Conservation (phyloP, 805 yeast species). For the Blastobotrys parvus region DNA sequence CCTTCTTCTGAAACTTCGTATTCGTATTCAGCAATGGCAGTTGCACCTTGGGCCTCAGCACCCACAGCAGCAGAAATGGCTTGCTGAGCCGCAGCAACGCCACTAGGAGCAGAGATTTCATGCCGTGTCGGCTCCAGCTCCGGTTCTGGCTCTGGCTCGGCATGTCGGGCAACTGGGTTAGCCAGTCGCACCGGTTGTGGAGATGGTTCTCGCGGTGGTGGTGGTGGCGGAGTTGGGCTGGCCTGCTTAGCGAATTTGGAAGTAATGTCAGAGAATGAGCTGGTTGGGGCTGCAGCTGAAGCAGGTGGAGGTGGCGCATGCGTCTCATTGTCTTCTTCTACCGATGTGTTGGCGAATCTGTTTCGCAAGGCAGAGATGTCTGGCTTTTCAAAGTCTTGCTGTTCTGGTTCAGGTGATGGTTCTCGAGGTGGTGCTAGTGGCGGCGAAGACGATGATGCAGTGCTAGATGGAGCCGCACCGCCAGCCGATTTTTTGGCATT, state of each 20-base stretch:
- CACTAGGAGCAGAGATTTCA: not conserved
- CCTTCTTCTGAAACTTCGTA: constrained; percentile 70
- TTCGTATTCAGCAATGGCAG: constrained; percentile 78
- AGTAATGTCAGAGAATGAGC: constrained; percentile 22
- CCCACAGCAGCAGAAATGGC: not conserved
- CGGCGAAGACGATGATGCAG: no score
- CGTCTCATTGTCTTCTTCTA: constrained; percentile 4
- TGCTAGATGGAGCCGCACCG: constrained; percentile 21
- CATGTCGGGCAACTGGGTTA: constrained; percentile 15
- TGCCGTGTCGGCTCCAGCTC: constrained; percentile 2
- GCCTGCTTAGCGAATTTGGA: constrained; percentile 18
- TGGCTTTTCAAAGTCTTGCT: constrained; percentile 10
- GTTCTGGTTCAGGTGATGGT: constrained; percentile 12
- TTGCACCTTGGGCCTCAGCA: constrained; percentile 15
- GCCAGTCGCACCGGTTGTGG: constrained; percentile 20
- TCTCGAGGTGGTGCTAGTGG: constrained; percentile 18
- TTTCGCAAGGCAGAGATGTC: constrained; percentile 11
- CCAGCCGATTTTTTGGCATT: constrained; percentile 51
- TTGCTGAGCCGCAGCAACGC: constrained; percentile 3
- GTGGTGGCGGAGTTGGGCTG: constrained; percentile 8
- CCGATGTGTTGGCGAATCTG: constrained; percentile 4
- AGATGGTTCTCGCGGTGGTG: constrained; percentile 9
- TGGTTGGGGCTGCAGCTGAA: constrained; percentile 11
- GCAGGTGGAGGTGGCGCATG: constrained; percentile 13
- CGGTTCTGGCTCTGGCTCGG: constrained; percentile 8